Conservation (phyloP, 2,329 filamentous ascomycete genomes). For the Alternaria postmessia region DNA sequence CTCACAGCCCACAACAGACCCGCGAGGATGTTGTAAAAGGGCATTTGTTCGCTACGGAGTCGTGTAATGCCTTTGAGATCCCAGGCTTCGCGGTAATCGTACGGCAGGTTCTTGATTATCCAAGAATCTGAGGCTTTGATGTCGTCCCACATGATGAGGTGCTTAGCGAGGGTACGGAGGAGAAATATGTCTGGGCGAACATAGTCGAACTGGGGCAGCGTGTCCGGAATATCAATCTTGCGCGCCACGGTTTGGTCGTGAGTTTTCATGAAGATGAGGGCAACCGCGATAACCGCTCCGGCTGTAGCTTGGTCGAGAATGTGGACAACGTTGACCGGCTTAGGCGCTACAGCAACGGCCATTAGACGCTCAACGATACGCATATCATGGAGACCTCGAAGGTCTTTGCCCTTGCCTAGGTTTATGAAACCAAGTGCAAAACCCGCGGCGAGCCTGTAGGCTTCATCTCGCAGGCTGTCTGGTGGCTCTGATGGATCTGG, state of each 20-base stretch:
- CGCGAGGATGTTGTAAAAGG: constrained; percentile 90
- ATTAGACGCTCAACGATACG: constrained; percentile 87
- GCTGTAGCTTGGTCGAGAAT: constrained; percentile 92
- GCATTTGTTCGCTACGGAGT: constrained; percentile 82
- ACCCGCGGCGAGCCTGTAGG: constrained; percentile 93
- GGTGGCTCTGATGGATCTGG: constrained; percentile 74
- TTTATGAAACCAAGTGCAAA: constrained; percentile 96
- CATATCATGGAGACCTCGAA: constrained; percentile 93
- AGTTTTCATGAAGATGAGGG: constrained; percentile 97
- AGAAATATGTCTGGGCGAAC: constrained; percentile 92
- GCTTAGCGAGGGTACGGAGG: constrained; percentile 84
- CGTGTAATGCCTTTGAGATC: constrained; percentile 66
- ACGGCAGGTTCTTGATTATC: constrained; percentile 77
- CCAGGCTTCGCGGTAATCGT: constrained; percentile 69
- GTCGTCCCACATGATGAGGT: constrained; percentile 90
- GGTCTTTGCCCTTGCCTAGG: constrained; percentile 84
- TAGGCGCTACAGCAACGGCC: constrained; percentile 83
- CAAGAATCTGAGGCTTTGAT: constrained; percentile 78
- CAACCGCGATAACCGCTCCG: constrained; percentile 88
- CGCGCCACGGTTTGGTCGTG: constrained; percentile 85
- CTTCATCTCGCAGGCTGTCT: constrained; percentile 87
- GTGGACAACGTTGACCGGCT: constrained; percentile 91
- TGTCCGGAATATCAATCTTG: constrained; percentile 93
- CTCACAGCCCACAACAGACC: constrained; percentile 79
- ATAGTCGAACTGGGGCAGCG: constrained; percentile 91